Conservation (phyloP, 495 filamentous ascomycete genomes). For the Tuber umbilicatum region DNA sequence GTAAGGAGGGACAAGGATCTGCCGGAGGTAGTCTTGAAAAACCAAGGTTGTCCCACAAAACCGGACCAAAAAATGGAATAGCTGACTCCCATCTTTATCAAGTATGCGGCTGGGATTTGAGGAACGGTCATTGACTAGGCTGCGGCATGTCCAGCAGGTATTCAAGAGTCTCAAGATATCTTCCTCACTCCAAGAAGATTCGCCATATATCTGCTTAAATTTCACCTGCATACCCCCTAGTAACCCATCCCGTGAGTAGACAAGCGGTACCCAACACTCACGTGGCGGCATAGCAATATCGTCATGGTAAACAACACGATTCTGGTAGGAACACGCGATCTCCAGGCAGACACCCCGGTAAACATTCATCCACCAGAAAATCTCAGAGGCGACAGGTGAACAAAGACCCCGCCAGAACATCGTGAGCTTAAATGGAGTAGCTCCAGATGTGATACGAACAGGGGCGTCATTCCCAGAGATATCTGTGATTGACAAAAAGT, state of each 20-base stretch:
- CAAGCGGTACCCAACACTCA: not conserved
- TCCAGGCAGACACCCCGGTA: conserved; percentile 1
- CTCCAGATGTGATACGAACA: conserved; percentile 18
- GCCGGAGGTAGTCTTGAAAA: conserved; percentile 22
- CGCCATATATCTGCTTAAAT: not conserved
- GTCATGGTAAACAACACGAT: not conserved
- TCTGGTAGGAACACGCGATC: conserved; percentile 11
- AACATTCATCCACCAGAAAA: conserved; percentile 13
- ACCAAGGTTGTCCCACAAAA: conserved; percentile 3
- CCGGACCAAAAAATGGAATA: not conserved
- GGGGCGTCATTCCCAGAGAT: conserved; percentile 6
- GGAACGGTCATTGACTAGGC: not conserved
- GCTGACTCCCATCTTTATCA: not conserved
- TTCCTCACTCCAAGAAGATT: not conserved
- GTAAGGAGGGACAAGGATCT: conserved; percentile 22
- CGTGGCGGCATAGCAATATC: conserved; percentile 3
- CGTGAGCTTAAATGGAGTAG: conserved; percentile 14
- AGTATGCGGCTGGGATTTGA: not conserved
- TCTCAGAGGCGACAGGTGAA: conserved; percentile 13
- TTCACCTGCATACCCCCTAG: not conserved
- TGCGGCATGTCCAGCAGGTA: conserved; percentile 21
- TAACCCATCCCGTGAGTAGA: not conserved
- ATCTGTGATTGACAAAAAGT: conserved; percentile 12
- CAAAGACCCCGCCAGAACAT: conserved; percentile 22
- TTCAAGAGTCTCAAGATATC: conserved; percentile 13